Conservation (phyloP, 768 basidiomycete species). For the Epithele typhae region DNA sequence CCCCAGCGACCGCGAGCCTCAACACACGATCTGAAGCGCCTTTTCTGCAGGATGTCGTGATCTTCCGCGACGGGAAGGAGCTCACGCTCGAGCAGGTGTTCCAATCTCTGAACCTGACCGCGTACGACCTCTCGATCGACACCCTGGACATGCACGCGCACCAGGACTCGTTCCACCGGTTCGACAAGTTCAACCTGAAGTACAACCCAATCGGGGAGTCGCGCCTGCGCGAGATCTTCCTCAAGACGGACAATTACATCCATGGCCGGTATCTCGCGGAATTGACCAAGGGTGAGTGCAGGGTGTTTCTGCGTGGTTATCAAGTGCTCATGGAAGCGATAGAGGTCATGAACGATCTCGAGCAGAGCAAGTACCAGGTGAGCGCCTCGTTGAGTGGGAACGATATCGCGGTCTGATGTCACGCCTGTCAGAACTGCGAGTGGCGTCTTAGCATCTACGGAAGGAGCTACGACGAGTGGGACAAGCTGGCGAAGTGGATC, state of each 20-base stretch:
- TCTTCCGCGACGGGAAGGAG: slow-evolving; percentile 87
- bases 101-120: slow-evolving; percentile 88
- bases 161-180: slow-evolving; percentile 96
- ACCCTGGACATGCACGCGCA: slow-evolving; percentile 99
- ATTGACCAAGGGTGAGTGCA: slow-evolving; percentile 70
- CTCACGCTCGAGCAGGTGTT: slow-evolving; percentile 94
- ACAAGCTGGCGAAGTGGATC: slow-evolving; percentile 97
- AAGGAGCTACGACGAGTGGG: slow-evolving; percentile 82
- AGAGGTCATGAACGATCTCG: slow-evolving; percentile 98
- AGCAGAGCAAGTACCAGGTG: slow-evolving; percentile 98
- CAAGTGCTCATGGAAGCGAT: slow-evolving; percentile 2
- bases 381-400: slow-evolving; percentile 6
- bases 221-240: slow-evolving; percentile 90
- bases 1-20: not conserved
- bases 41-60: slow-evolving; percentile 77
- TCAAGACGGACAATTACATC: slow-evolving; percentile 97
- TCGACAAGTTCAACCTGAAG: slow-evolving; percentile 97
- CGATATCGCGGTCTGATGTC: not conserved
- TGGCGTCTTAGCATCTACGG: slow-evolving; percentile 98
- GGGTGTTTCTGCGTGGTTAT: not conserved
- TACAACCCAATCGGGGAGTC: slow-evolving; percentile 98
- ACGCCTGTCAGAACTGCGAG: slow-evolving; percentile 73
- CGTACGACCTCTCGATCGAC: slow-evolving; percentile 97
- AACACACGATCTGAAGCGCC: too few species aligned
- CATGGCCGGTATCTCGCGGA: slow-evolving; percentile 93